Evolutionary conservation across 345 rosid species (phyloP).

Genomic region (Eucalyptus brandiana): DNA sequence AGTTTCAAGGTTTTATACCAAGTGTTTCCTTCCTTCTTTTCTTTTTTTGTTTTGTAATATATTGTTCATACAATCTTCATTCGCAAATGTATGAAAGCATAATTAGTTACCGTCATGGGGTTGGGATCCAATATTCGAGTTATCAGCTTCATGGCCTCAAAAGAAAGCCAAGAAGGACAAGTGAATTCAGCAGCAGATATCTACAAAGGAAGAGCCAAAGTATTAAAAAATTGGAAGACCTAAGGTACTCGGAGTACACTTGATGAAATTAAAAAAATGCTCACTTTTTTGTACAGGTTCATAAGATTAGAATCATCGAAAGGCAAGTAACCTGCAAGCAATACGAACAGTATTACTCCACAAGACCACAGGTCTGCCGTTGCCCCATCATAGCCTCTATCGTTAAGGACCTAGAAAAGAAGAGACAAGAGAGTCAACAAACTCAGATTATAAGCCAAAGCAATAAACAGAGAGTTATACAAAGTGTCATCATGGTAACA

Average conservation of each 20-base stretch:
- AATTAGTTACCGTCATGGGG: constrained; percentile 77
- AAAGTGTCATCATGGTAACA: not conserved
- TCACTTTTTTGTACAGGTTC: constrained; percentile 92
- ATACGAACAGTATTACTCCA: constrained; percentile 91
- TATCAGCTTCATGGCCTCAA: constrained; percentile 75
- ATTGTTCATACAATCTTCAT: not conserved
- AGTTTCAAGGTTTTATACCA: not conserved
- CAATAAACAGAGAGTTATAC: not conserved
- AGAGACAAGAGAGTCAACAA: not conserved
- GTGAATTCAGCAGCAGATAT: constrained; percentile 90
- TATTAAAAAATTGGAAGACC: not conserved
- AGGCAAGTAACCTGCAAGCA: constrained; percentile 99
- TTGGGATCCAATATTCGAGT: constrained; percentile 82
- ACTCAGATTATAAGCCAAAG: not conserved
- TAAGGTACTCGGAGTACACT: not conserved
- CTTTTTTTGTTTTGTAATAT: not conserved
- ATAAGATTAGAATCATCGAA: constrained; percentile 95
- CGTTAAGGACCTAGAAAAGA: constrained; percentile 74
- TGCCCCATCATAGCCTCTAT: constrained; percentile 93
- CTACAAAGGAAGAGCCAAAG: constrained; percentile 16
- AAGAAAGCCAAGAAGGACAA: constrained; percentile 95
- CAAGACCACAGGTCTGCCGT: constrained; percentile 98
- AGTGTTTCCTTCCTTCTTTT: not conserved
- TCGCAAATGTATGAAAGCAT: not conserved
- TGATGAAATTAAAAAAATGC: constrained; percentile 8